Evolutionary conservation across 495 filamentous ascomycete species (phyloP), one percentile per base, ranked within the genome.

Genomic region (Penicillium bialowiezense): DNA sequence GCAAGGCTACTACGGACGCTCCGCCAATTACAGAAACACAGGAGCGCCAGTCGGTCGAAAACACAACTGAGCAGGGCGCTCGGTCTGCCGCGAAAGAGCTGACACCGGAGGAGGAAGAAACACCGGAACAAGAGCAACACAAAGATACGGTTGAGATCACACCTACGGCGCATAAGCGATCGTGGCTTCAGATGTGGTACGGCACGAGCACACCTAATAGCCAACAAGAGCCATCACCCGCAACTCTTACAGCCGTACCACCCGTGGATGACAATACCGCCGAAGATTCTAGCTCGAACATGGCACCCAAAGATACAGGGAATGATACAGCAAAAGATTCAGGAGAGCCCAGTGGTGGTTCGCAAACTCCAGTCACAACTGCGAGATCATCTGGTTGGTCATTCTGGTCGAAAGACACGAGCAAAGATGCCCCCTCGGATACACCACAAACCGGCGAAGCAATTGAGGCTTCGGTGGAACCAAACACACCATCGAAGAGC

Each of bases 331-430:
- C 56, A 0, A 59, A 50, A 21, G 38, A 60, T 18, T 14, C 48
- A 13, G 32, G 39, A 7, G 65, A 73, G 8, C 60, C 69, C 29
- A 48, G 64, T 41, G 64, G 69, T 41, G 59, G 59, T 20, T 52
- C 62, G 3, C 72, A 75, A 63, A 52, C 69, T 28, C 68, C 76
- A 40, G 65, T 60, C 23, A 50, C 50, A 20, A 55, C 45, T 44
- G 44, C 56, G 10, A 81, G 75, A 50, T 77, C 85, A 15, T 87
- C 87, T 6, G 87, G 84, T 1, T 95, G 89, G 89, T 89, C 85
- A 1, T 95, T 95, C 53, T 95, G 87, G 87, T 89, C 86, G 6
- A 82, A 79, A 45, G 87, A 89, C 14, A 66, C 76, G 15, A 57
- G 79, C 9, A 80, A 78, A 48, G 66, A 73, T 24, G 52, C 52